phyloP scores from a whole-genome alignment of 805 yeast genomes.

The Millerago galiae region DNA sequence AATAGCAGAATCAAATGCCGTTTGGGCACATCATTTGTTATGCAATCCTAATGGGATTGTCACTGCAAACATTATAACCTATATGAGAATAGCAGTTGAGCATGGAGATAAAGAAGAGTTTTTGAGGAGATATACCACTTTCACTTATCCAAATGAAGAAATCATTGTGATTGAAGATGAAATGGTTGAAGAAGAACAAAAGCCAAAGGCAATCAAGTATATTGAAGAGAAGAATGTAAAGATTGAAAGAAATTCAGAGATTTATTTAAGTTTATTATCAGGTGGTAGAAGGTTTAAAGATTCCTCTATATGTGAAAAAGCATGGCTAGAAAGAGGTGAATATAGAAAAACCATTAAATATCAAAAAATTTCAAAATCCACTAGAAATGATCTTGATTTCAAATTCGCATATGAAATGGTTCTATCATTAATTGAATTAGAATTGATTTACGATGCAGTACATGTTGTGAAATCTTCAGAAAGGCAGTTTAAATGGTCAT shows the following conservation, averaged over 20 bases:
- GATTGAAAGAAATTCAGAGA: conserved; percentile 15
- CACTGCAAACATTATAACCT: conserved; percentile 40
- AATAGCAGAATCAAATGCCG: conserved; percentile 70
- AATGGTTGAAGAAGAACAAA: conserved; percentile 10
- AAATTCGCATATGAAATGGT: conserved; percentile 72
- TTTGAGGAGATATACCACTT: conserved; percentile 27
- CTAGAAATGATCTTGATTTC: conserved; percentile 46
- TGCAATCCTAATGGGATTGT: conserved; percentile 38
- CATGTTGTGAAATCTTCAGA: conserved; percentile 61
- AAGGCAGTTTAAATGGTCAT: conserved; percentile 65
- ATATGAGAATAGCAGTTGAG: conserved; percentile 40
- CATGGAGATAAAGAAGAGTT: conserved; percentile 32
- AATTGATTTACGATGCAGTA: conserved; percentile 61
- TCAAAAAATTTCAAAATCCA: conserved; percentile 29
- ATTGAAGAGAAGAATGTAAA: conserved; percentile 7
- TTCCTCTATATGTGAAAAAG: conserved; percentile 49
- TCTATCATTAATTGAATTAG: conserved; percentile 45
- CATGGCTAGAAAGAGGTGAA: conserved; percentile 77
- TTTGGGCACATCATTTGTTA: conserved; percentile 53
- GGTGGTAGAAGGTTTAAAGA: conserved; percentile 58
- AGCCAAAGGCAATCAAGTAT: conserved; percentile 11
- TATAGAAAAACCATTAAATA: conserved; percentile 54
- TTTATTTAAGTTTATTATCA: conserved; percentile 18
- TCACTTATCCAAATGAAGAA: conserved; percentile 28
- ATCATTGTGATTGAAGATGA: conserved; percentile 3